These are phyloP conservation scores for Penicillium turbatum DNA, from an alignment of 495 filamentous ascomycete genomes.

Conservation along the genomic window DNA sequence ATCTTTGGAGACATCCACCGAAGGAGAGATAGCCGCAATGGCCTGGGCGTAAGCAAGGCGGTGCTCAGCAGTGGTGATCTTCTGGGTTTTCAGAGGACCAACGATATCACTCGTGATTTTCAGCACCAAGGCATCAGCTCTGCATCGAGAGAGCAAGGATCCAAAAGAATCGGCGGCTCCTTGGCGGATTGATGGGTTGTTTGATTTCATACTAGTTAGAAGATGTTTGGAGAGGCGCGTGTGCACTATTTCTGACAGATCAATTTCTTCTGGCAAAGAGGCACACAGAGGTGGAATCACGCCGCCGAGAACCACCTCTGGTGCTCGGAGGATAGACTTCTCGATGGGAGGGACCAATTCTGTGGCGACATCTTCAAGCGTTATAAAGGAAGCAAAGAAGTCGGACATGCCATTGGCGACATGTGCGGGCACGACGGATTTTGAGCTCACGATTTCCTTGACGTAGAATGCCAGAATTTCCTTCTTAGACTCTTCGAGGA, in stretches of 20 bases:
- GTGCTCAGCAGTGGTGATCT: constrained; percentile 77
- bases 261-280: constrained; percentile 63
- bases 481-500: constrained; percentile 61
- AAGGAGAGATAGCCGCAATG: constrained; percentile 57
- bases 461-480: constrained; percentile 74
- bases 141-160: constrained; percentile 53
- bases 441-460: constrained; percentile 79
- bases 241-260: constrained; percentile 68
- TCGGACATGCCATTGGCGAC: constrained; percentile 70
- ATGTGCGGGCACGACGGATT: constrained; percentile 63
- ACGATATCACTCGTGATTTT: constrained; percentile 74
- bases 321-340: constrained; percentile 80
- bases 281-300: constrained; percentile 65
- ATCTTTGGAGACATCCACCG: constrained; percentile 54
- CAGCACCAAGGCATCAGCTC: constrained; percentile 51
- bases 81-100: constrained; percentile 70
- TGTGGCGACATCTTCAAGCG: constrained; percentile 65
- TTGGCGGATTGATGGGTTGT: constrained; percentile 68
- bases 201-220: constrained; percentile 83
- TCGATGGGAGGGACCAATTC: constrained; percentile 79
- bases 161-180: constrained; percentile 71
- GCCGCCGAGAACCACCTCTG: constrained; percentile 80
- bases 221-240: constrained; percentile 76
- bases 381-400: constrained; percentile 76
- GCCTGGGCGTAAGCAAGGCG: constrained; percentile 75